Evolutionary conservation across 495 filamentous ascomycete species (phyloP).

Genomic region (Penicillium manginii): DNA sequence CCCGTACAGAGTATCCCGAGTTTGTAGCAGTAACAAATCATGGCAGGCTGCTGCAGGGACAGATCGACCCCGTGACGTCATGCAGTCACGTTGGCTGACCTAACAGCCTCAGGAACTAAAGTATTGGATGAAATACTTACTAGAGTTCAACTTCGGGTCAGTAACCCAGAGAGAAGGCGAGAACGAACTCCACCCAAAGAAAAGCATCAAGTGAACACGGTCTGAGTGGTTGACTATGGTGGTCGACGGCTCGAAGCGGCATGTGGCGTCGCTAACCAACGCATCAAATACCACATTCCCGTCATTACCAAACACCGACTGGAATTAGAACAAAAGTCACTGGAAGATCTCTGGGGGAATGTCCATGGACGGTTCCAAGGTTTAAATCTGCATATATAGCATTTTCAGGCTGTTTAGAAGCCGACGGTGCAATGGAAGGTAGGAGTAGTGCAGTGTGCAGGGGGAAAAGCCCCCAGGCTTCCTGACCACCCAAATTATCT

Average conservation of each 20-base stretch:
- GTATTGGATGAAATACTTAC: neutral
- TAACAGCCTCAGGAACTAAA: conserved; percentile 23
- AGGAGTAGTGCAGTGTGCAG: too few relatives aligned
- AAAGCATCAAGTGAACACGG: neutral
- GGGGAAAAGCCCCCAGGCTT: too few relatives aligned
- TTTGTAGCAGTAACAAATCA: conserved; percentile 9
- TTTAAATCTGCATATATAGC: too few relatives aligned
- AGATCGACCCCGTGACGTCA: conserved; percentile 24
- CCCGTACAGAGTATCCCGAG: conserved; percentile 17
- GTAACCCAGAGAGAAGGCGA: neutral
- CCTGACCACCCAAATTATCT: too few relatives aligned
- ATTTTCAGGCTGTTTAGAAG: too few relatives aligned
- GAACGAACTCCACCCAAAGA: neutral
- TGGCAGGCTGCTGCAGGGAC: conserved; percentile 10
- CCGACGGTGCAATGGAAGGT: too few relatives aligned
- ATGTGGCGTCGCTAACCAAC: neutral
- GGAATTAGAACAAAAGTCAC: neutral
- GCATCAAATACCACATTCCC: conserved; percentile 1
- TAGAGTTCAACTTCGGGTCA: neutral
- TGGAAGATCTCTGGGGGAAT: neutral
- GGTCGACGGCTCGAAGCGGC: neutral
- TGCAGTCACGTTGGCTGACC: conserved; percentile 12
- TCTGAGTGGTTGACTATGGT: neutral
- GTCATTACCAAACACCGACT: neutral
- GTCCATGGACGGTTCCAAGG: too few relatives aligned